Conservation (phyloP, 192 early-diverging fungal genomes). For the Fimicolochytrium jonesii region DNA sequence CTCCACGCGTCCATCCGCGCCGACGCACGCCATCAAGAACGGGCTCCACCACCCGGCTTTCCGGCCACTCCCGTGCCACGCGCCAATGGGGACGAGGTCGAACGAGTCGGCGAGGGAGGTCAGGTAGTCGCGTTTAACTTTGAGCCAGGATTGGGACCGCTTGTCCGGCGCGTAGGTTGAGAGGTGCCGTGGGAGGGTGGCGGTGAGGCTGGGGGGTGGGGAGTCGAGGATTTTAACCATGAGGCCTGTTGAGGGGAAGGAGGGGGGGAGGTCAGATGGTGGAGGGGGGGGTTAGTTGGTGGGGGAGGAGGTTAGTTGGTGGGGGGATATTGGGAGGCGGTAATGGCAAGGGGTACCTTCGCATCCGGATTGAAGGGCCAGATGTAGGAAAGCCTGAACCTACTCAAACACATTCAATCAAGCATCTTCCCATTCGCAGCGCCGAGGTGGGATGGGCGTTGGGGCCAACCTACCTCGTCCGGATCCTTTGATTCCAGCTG, state of each 20-base stretch:
- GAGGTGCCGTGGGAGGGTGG: background rate
- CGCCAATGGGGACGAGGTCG: conserved; percentile 22
- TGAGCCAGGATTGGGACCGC: conserved; percentile 14
- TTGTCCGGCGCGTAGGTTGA: conserved; percentile 24
- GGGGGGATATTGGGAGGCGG: too few relatives aligned
- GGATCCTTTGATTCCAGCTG: conserved; percentile 11
- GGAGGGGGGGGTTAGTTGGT: too few relatives aligned
- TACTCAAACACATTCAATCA: background rate
- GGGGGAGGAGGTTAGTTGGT: too few relatives aligned
- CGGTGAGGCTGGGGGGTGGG: background rate
- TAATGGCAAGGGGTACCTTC: too few relatives aligned
- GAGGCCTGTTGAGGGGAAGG: background rate
- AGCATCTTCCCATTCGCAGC: too few relatives aligned
- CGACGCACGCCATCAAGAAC: conserved; percentile 13
- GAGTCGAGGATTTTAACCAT: conserved; percentile 22
- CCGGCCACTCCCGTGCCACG: conserved; percentile 19
- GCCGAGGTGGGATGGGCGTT: too few relatives aligned
- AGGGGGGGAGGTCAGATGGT: background rate
- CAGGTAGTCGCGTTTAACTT: conserved; percentile 22
- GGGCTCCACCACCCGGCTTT: conserved; percentile 12
- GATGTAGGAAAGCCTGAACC: conserved; percentile 2
- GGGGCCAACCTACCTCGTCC: conserved; percentile 12
- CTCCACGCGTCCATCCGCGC: conserved; percentile 6
- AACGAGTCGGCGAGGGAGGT: conserved; percentile 5
- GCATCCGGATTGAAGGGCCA: background rate